These are phyloP conservation scores for Hyparrhenia diplandra DNA, from an alignment of 176 grass and related monocot genomes.

Conservation along the genomic window DNA sequence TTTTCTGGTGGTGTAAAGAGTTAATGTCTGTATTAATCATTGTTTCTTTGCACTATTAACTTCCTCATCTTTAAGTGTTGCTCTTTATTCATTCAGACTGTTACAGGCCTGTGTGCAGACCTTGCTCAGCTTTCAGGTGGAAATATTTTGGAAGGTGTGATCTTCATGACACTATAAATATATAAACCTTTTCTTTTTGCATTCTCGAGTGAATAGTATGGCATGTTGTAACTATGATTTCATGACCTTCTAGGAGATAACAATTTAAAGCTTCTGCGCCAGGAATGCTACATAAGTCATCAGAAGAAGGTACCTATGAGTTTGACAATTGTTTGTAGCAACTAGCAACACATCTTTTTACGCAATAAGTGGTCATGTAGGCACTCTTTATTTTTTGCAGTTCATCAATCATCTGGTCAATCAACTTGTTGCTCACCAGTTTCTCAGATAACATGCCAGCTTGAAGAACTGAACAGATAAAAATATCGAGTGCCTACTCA, in stretches of 20 bases:
- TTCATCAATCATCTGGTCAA: conserved; percentile 90
- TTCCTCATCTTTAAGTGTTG: neutral
- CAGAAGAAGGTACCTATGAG: conserved; percentile 31
- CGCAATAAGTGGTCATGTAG: neutral
- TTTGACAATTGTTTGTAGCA: neutral
- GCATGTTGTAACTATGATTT: conserved; percentile 1
- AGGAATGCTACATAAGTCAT: conserved; percentile 46
- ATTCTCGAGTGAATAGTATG: neutral
- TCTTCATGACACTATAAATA: neutral
- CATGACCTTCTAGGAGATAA: conserved; percentile 38
- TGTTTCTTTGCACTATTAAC: conserved; percentile 34
- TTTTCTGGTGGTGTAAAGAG: too few species aligned
- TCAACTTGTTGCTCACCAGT: conserved; percentile 64
- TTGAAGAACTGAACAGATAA: neutral
- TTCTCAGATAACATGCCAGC: conserved; percentile 71
- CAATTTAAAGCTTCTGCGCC: conserved; percentile 37
- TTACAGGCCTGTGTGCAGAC: conserved; percentile 49
- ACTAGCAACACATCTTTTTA: neutral
- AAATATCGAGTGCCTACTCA: too few species aligned
- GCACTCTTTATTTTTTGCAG: conserved; percentile 40
- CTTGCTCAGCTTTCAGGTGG: conserved; percentile 47
- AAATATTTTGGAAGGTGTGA: conserved; percentile 62
- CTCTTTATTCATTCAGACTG: conserved; percentile 34
- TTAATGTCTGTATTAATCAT: neutral
- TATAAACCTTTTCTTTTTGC: neutral